phyloP scores from a whole-genome alignment of 768 basidiomycete genomes.

The Suillus variegatus region DNA sequence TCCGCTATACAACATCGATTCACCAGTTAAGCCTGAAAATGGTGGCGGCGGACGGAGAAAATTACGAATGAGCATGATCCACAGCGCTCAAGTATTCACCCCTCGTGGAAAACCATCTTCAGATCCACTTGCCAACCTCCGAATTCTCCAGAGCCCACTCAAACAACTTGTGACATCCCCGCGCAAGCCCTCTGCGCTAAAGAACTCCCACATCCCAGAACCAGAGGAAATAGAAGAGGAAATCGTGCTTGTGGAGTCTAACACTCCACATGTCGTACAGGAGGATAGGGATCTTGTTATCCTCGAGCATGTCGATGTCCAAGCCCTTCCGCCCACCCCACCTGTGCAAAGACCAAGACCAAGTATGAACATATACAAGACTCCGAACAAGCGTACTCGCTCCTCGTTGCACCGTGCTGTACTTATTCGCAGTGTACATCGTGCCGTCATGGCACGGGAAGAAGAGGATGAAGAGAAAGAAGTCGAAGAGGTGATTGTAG shows the following conservation, averaged over 20 bases:
- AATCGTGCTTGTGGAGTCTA: slow-evolving; percentile 64
- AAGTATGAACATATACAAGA: slow-evolving; percentile 10
- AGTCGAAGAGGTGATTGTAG: slow-evolving; percentile 51
- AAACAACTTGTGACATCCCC: slow-evolving; percentile 17
- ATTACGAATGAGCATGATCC: slow-evolving; percentile 74
- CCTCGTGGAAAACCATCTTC: slow-evolving; percentile 52
- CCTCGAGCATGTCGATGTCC: slow-evolving; percentile 61
- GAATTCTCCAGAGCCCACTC: slow-evolving; percentile 54
- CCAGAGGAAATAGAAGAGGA: slow-evolving; percentile 47
- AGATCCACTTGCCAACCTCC: slow-evolving; percentile 63
- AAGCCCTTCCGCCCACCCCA: slow-evolving; percentile 18
- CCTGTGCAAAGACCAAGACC: not conserved
- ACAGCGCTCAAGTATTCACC: slow-evolving; percentile 71
- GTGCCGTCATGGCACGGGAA: slow-evolving; percentile 53
- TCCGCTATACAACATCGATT: slow-evolving; percentile 50
- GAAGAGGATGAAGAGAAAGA: slow-evolving; percentile 52
- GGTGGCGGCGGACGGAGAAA: slow-evolving; percentile 31
- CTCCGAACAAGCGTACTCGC: slow-evolving; percentile 33
- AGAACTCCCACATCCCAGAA: slow-evolving; percentile 21
- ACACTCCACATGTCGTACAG: slow-evolving; percentile 66
- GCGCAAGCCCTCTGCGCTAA: slow-evolving; percentile 9
- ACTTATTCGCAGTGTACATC: slow-evolving; percentile 68
- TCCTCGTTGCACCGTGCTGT: slow-evolving; percentile 68
- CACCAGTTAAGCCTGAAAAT: slow-evolving; percentile 34
- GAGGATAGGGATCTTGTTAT: slow-evolving; percentile 73